Conservation (phyloP, 768 basidiomycete genomes). For the Lenzites betulinus region DNA sequence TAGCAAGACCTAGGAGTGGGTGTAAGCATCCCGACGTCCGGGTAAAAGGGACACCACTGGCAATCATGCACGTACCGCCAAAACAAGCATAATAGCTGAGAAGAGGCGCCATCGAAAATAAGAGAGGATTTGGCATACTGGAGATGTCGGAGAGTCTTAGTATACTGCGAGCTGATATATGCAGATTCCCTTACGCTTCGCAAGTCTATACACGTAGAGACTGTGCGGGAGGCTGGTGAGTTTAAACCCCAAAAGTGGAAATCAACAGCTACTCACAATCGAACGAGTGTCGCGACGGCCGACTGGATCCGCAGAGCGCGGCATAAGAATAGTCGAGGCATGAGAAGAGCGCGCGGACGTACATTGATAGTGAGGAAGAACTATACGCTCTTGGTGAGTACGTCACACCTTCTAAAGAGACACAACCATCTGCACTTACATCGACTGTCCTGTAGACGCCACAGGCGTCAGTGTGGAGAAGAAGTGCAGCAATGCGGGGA, state of each 20-base stretch:
- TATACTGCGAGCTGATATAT: neutral
- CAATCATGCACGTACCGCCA: neutral
- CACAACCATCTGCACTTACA: neutral
- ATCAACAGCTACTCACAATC: neutral
- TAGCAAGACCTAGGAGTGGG: neutral
- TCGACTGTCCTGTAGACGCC: neutral
- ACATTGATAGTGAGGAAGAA: conserved; percentile 5
- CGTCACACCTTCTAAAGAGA: too few relatives aligned
- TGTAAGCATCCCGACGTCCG: too few relatives aligned
- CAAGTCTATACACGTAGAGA: conserved; percentile 1
- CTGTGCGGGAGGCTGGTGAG: neutral
- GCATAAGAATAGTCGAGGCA: too few relatives aligned
- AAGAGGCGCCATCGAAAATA: neutral
- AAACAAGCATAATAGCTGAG: neutral
- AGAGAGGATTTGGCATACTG: neutral
- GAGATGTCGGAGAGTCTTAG: too few relatives aligned
- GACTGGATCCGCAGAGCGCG: neutral
- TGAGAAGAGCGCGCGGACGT: neutral
- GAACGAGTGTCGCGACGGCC: neutral
- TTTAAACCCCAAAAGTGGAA: neutral
- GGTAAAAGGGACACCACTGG: too few relatives aligned
- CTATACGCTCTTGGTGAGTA: neutral
- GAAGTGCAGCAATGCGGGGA: too few relatives aligned
- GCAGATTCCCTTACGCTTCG: neutral
- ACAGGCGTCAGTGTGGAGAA: too few relatives aligned